These are phyloP conservation scores for Fusarium domesticum DNA, from an alignment of 2,329 filamentous ascomycete genomes.

Conservation along the genomic window DNA sequence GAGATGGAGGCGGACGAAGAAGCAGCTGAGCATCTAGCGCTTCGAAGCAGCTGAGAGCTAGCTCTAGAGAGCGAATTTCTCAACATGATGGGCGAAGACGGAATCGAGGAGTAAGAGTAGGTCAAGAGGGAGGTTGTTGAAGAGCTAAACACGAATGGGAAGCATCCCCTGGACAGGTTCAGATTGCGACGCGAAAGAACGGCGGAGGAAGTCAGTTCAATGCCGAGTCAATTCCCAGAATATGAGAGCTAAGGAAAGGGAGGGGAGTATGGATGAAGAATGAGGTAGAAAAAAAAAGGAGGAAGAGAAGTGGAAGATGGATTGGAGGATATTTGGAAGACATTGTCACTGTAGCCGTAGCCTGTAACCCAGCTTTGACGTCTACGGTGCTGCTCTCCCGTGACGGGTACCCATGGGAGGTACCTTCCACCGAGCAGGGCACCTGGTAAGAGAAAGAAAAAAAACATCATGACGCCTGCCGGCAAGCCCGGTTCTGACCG, in stretches of 20 bases:
- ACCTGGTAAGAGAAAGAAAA: slow-evolving; percentile 1
- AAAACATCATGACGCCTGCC: slow-evolving; percentile 31
- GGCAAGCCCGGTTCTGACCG: slow-evolving; percentile 31
- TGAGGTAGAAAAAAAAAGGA: slow-evolving; percentile 5
- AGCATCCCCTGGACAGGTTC: slow-evolving; percentile 33
- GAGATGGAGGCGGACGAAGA: slow-evolving; percentile 43
- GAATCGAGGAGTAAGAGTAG: slow-evolving; percentile 15
- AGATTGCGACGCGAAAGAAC: slow-evolving; percentile 40
- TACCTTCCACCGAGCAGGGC: slow-evolving; percentile 4
- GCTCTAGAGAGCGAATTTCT: slow-evolving; percentile 64
- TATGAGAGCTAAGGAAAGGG: slow-evolving; percentile 19
- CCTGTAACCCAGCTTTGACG: slow-evolving; percentile 26
- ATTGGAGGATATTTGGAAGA: slow-evolving; percentile 21
- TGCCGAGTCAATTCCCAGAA: slow-evolving; percentile 21
- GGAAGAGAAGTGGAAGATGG: slow-evolving; percentile 6
- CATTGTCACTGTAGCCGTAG: slow-evolving; percentile 25
- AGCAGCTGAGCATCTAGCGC: slow-evolving; percentile 47
- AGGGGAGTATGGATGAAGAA: slow-evolving; percentile 11
- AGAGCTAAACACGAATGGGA: slow-evolving; percentile 26
- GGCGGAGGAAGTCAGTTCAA: slow-evolving; percentile 46
- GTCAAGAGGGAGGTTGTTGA: slow-evolving; percentile 15
- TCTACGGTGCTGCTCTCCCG: slow-evolving; percentile 18
- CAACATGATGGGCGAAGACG: slow-evolving; percentile 59
- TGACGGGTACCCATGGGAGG: not conserved
- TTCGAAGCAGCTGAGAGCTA: slow-evolving; percentile 59